phyloP scores from a whole-genome alignment of 495 filamentous ascomycete genomes.

The Mytilinidion resinicola region DNA sequence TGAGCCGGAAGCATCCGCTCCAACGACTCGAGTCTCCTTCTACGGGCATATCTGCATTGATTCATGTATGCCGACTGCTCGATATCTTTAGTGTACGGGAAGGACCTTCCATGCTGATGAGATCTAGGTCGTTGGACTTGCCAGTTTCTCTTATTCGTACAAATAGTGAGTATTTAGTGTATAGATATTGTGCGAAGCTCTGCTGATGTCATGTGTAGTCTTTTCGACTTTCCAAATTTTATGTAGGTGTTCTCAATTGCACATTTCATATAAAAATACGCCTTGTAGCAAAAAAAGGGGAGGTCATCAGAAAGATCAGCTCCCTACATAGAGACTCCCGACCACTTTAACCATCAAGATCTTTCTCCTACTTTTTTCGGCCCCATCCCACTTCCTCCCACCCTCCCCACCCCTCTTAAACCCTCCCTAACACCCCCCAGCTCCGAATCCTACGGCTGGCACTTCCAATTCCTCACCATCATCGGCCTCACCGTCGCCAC shows the following conservation, averaged over 20 bases:
- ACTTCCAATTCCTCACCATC: constrained; percentile 80
- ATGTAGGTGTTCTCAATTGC: constrained; percentile 31
- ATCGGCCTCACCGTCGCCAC: constrained; percentile 64
- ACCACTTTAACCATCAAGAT: not conserved
- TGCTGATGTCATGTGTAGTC: constrained; percentile 25
- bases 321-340: not conserved
- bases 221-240: constrained; percentile 40
- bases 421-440: constrained; percentile 33
- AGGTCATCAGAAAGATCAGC: too few relatives aligned
- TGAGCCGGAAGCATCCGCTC: constrained; percentile 52
- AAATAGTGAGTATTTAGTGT: constrained; percentile 45
- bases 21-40: constrained; percentile 68
- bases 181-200: not conserved
- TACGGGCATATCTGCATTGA: constrained; percentile 56
- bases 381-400: constrained; percentile 3
- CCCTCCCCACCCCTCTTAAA: constrained; percentile 1
- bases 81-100: constrained; percentile 6
- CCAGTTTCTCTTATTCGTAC: constrained; percentile 64
- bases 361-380: constrained; percentile 14
- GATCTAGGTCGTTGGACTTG: constrained; percentile 47
- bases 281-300: too few relatives aligned
- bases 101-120: not conserved
- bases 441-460: constrained; percentile 70
- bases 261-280: constrained; percentile 1
- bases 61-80: constrained; percentile 52